A percentile compares a stretch with the other conserved stretches of the same genome.
These are phyloP conservation scores for Chrysochromulina parva DNA, from an alignment of 78 protist genomes.

Conservation along the genomic window DNA sequence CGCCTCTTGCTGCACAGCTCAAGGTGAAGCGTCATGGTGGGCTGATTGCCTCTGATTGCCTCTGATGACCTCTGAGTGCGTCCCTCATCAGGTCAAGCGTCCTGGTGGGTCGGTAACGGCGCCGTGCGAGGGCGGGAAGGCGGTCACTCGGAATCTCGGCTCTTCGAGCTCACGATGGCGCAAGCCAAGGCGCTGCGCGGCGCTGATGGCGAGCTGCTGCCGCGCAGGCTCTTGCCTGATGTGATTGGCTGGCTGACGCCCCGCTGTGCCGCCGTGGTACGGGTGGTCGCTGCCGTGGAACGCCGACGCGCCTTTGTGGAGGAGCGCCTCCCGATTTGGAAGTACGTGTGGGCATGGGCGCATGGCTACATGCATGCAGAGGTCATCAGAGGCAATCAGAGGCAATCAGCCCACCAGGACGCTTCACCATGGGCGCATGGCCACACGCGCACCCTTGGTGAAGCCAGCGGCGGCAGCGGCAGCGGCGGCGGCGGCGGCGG, in stretches of 20 bases:
- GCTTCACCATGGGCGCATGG: too few relatives aligned
- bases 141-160: neutral
- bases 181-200: neutral
- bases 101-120: neutral
- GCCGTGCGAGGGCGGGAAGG: neutral
- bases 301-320: neutral
- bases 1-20: too few relatives aligned
- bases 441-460: too few relatives aligned
- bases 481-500: too few relatives aligned
- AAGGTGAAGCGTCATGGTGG: too few relatives aligned
- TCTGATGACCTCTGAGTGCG: too few relatives aligned
- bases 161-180: neutral
- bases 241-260: neutral
- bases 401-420: too few relatives aligned
- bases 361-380: neutral
- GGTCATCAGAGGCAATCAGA: too few relatives aligned
- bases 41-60: too few relatives aligned
- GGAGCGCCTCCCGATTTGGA: neutral
- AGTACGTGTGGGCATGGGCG: neutral
- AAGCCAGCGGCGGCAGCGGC: too few relatives aligned
- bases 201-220: neutral
- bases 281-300: neutral
- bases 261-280: neutral
- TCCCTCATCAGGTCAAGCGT: neutral
- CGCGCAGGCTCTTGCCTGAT: neutral